These are phyloP conservation scores for Litsea cubeba DNA, from an alignment of 164 flowering plant species.

Conservation along the genomic window DNA sequence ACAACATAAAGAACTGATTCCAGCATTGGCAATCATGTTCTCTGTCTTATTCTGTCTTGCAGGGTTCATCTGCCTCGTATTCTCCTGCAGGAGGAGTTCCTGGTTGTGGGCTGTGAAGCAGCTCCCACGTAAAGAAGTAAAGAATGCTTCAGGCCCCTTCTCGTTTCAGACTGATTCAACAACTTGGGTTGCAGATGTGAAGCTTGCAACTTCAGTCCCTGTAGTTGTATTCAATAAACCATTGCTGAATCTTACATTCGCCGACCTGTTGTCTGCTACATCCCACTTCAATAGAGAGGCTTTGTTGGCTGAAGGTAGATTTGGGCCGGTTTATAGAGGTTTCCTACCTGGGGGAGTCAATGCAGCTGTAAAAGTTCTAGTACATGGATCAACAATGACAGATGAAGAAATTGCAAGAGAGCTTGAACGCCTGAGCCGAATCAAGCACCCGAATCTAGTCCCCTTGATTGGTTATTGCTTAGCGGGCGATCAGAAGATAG, in stretches of 20 bases:
- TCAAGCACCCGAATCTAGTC: slow-evolving; percentile 84
- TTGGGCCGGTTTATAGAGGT: slow-evolving; percentile 87
- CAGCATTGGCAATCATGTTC: slow-evolving; percentile 47
- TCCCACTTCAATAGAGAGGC: slow-evolving; percentile 74
- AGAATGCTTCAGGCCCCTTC: slow-evolving; percentile 66
- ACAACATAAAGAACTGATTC: slow-evolving; percentile 43
- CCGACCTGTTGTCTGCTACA: slow-evolving; percentile 81
- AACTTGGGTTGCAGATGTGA: slow-evolving; percentile 86
- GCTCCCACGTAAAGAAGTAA: slow-evolving; percentile 57
- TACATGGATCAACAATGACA: slow-evolving; percentile 66
- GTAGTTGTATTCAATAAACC: slow-evolving; percentile 87
- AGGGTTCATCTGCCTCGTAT: slow-evolving; percentile 55
- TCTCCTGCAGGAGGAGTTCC: slow-evolving; percentile 53
- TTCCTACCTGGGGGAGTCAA: slow-evolving; percentile 78
- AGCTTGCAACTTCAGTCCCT: slow-evolving; percentile 65
- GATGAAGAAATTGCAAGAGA: slow-evolving; percentile 79
- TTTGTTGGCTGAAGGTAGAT: slow-evolving; percentile 73
- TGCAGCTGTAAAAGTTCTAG: slow-evolving; percentile 83
- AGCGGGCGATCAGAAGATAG: slow-evolving; percentile 82
- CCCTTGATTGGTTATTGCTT: slow-evolving; percentile 81
- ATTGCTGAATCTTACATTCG: slow-evolving; percentile 71
- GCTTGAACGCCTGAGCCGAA: slow-evolving; percentile 70
- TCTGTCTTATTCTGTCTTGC: slow-evolving; percentile 46
- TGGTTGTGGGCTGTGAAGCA: slow-evolving; percentile 59
- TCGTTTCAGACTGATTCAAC: slow-evolving; percentile 86